These are phyloP conservation scores for Parasarocladium wereldwijsianum DNA, from an alignment of 2,329 filamentous ascomycete genomes.

Conservation along the genomic window DNA sequence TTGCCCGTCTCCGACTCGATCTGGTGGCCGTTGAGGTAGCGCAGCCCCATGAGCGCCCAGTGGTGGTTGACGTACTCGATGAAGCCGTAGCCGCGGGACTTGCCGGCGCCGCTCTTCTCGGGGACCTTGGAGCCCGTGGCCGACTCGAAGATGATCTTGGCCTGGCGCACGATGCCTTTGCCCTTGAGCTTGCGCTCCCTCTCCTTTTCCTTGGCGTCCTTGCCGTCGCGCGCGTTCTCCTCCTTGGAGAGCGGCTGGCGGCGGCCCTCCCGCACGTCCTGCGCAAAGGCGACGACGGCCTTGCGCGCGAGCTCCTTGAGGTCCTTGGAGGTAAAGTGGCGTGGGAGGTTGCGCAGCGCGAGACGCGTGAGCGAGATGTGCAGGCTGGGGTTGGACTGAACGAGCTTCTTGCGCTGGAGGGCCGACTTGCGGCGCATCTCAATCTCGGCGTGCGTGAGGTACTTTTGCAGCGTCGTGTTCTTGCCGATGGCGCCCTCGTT, in stretches of 20 bases:
- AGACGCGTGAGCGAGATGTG: conserved; percentile 83
- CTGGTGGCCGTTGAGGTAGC: conserved; percentile 76
- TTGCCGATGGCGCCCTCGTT: conserved; percentile 69
- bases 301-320: conserved; percentile 82
- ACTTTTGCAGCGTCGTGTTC: conserved; percentile 63
- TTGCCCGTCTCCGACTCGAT: conserved; percentile 50
- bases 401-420: conserved; percentile 76
- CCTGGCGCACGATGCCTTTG: conserved; percentile 77
- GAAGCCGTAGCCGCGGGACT: conserved; percentile 90
- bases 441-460: conserved; percentile 64
- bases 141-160: conserved; percentile 89
- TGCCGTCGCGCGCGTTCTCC: conserved; percentile 65
- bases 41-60: conserved; percentile 84
- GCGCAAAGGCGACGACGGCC: conserved; percentile 88
- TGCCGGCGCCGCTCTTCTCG: conserved; percentile 62
- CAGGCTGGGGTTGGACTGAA: conserved; percentile 79
- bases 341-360: conserved; percentile 81
- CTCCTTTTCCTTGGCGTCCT: conserved; percentile 70
- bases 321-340: conserved; percentile 68
- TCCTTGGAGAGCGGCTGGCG: conserved; percentile 78
- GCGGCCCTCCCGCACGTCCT: conserved; percentile 66
- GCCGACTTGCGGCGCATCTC: conserved; percentile 79
- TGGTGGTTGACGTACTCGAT: conserved; percentile 92
- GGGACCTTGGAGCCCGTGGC: conserved; percentile 70
- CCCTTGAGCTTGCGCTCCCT: conserved; percentile 64